These are phyloP conservation scores for Rheum nobile DNA, from an alignment of 148 eudicot species.

Conservation along the genomic window DNA sequence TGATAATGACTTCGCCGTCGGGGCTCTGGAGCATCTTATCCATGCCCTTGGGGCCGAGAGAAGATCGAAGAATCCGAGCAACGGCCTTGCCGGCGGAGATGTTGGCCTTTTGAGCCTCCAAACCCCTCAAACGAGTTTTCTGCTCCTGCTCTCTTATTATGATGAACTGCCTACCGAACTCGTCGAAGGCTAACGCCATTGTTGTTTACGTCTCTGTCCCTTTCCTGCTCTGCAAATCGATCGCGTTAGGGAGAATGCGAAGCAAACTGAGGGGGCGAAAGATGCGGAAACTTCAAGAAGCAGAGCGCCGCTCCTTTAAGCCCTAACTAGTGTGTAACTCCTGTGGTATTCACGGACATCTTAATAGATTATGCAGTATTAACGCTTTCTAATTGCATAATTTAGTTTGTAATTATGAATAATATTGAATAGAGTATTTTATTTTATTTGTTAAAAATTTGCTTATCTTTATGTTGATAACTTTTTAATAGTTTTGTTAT, in stretches of 20 bases:
- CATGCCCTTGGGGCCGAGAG: slow-evolving; percentile 97
- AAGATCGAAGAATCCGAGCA: slow-evolving; percentile 77
- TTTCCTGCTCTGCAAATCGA: not conserved
- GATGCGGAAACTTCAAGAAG: not conserved
- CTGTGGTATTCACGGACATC: no score
- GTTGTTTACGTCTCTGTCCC: not conserved
- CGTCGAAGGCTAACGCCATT: slow-evolving; percentile 95
- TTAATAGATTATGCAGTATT: no score
- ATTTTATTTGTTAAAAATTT: no score
- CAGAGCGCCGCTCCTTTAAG: not conserved
- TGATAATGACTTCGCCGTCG: slow-evolving; percentile 88
- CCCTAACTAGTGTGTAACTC: no score
- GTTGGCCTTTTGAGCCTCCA: slow-evolving; percentile 90
- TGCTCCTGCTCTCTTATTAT: slow-evolving; percentile 70
- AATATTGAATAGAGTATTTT: no score
- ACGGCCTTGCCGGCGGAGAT: slow-evolving; percentile 86
- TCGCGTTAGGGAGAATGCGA: not conserved
- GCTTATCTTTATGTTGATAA: no score
- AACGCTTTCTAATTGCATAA: no score
- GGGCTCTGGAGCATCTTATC: slow-evolving; percentile 97
- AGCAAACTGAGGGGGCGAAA: not conserved
- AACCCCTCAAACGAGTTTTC: slow-evolving; percentile 64
- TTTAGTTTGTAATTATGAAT: no score
- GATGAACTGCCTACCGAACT: slow-evolving; percentile 78
- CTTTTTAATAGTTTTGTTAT: no score